These are phyloP conservation scores for Hibiscus mutabilis DNA, from an alignment of 345 rosid genomes.

Conservation along the genomic window DNA sequence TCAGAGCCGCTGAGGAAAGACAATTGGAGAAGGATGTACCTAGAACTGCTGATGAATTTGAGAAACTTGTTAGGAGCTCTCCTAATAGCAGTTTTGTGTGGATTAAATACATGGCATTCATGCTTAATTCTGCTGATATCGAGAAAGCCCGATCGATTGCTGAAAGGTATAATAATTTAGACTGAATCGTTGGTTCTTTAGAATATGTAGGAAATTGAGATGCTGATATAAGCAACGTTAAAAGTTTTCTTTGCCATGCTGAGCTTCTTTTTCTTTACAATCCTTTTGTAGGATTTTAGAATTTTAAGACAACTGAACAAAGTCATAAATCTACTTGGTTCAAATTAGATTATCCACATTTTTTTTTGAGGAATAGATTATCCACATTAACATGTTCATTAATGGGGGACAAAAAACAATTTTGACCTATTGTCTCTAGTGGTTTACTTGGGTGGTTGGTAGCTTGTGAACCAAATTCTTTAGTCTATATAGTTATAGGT, in stretches of 20 bases:
- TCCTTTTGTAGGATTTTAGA: background rate
- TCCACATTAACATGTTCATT: background rate
- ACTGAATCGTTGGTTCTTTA: background rate
- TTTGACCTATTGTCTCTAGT: background rate
- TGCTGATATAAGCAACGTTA: background rate
- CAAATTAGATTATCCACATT: background rate
- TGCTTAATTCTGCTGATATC: slow-evolving; percentile 69
- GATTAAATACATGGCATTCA: slow-evolving; percentile 85
- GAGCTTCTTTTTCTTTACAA: background rate
- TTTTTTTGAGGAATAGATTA: background rate
- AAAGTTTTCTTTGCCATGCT: background rate
- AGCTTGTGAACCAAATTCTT: background rate
- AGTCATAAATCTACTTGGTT: background rate
- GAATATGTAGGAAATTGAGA: background rate
- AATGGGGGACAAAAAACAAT: background rate
- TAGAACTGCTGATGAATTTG: slow-evolving; percentile 79
- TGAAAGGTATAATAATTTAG: slow-evolving; percentile 59
- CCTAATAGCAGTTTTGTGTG: slow-evolving; percentile 93
- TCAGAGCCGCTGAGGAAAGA: slow-evolving; percentile 90
- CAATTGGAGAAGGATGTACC: slow-evolving; percentile 76
- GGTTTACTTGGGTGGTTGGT: background rate
- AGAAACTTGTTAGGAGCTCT: slow-evolving; percentile 81
- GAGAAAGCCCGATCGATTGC: slow-evolving; percentile 90
- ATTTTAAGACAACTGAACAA: background rate
- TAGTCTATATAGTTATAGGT: background rate